Conservation (phyloP, 2,329 filamentous ascomycete genomes). For the Rhynchosporium graminicola region DNA sequence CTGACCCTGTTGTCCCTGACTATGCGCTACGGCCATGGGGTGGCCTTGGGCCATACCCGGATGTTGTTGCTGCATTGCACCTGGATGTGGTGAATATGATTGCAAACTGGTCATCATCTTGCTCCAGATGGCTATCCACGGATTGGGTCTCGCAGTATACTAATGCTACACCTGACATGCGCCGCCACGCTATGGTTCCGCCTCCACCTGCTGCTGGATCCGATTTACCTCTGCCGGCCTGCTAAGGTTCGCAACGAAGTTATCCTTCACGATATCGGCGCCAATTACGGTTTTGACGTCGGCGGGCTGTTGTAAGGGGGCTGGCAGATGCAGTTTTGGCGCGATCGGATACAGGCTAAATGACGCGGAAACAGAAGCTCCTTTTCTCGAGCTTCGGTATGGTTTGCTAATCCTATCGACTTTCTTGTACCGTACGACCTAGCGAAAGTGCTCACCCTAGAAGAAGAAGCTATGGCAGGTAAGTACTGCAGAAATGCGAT, state of each 20-base stretch:
- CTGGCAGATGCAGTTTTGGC: constrained; percentile 23
- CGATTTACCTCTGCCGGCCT: constrained; percentile 30
- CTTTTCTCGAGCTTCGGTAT: constrained; percentile 14
- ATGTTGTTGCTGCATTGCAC: constrained; percentile 65
- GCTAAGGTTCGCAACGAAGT: constrained; percentile 23
- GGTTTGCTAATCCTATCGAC: constrained; percentile 4
- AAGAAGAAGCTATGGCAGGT: constrained; percentile 16
- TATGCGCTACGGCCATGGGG: constrained; percentile 54
- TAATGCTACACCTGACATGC: constrained; percentile 34
- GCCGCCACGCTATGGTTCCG: constrained; percentile 34
- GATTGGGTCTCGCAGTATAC: constrained; percentile 57
- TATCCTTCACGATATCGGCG: constrained; percentile 7
- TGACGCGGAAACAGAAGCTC: constrained; percentile 24
- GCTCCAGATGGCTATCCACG: constrained; percentile 50
- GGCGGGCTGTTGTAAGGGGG: constrained; percentile 13
- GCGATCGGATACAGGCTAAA: constrained; percentile 35
- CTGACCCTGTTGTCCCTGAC: constrained; percentile 70
- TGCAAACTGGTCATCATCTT: constrained; percentile 74
- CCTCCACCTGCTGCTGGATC: constrained; percentile 51
- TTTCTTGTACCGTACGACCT: constrained; percentile 25
- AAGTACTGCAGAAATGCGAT: constrained; percentile 21
- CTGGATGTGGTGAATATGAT: constrained; percentile 70
- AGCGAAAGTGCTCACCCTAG: constrained; percentile 19
- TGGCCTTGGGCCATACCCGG: constrained; percentile 64
- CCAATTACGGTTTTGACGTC: constrained; percentile 22